Base-by-base conservation (phyloP, 805 yeast genomes). In the Hanseniaspora mollemarum region DNA sequence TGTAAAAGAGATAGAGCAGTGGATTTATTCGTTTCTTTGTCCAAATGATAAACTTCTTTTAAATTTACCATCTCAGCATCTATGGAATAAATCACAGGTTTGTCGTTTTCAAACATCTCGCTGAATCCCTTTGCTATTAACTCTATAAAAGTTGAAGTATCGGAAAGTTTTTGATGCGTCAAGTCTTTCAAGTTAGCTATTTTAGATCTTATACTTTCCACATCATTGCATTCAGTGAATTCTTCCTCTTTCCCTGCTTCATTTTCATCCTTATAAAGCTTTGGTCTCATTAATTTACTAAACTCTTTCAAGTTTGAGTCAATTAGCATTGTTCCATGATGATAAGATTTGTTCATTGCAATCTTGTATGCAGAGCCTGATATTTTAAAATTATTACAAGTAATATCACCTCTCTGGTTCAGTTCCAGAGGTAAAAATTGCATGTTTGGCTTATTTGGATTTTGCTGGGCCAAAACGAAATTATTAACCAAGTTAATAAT, bases 261-360 rank as follows among this genome's bases (percentile, higher is more conserved):
- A 10, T 24, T 45, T 12, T 29, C 28, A 21, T 38, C 31, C 4
- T 29, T 18, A n/a, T 12, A 9, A 4, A 66, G 64, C 39, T 71
- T 73, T 15, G 80, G 68, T 32, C 73, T 72, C 53, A 92, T 68
- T 13, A 86, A 62, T n/a, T 75, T 69, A 1, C 79, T 69, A 53
- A 92, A 69, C 0, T 71, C 65, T n/a, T 70, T 71, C 24, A 92
- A 65, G 35, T 79, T 70, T 38, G 94, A 79, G 50, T 75, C 67
- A 22, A 92, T 68, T 7, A 92, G 70, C 95, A 92, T 85, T 0
- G 99, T 92, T 0, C 96, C 98, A 67, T 92, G 99, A 62, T 92
- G 98, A 57, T 88, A 81, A 6, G 95, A 79, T 57, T 78, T 78
- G 0, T 92, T 88, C 44, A 75, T 73, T 4, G 94, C 80, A 29